Evolutionary conservation across 1,284 basidiomycete genomes (phyloP), one percentile per base, ranked within the genome.

Genomic region (Schizophyllum commune): DNA sequence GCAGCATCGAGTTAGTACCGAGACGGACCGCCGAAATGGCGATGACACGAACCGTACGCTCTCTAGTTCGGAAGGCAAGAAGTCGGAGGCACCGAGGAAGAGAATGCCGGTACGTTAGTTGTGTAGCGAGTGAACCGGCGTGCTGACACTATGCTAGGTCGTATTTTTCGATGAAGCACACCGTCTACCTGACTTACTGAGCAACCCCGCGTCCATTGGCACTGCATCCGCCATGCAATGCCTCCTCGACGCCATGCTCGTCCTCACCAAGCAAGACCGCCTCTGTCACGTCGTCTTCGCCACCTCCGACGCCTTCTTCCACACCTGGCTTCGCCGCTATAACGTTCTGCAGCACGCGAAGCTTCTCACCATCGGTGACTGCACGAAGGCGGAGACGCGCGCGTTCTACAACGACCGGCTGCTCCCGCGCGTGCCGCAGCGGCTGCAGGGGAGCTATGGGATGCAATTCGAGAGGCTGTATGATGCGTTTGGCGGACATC

Each of bases 161-260:
- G 81, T 92, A 62, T 88, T 92, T 69, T 83, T 93, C 62, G 91
- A 92, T 66, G 91, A 92, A 70, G 89, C 90, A 1, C 90, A 92
- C 69, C 89, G 88, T 69, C 73, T 91, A 89, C 89, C 70, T 60
- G 84, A 58, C 39, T 51, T 55, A 58, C 22, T 59, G 34, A 61
- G 47, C 62, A 90, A 88, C 20, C 87, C 88, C 1, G 79, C 84
- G 1, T 77, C 92, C 60, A 89, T 92, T 52, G 84, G 87, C 65
- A 89, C 88, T 0, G 79, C 79, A 4, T 88, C 89, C 53, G 83
- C 89, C 4, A 89, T 93, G 87, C 92, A 91, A 70, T 87, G 84
- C 64, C 74, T 93, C 7, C 79, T 93, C 32, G 91, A 92, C 67
- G 88, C 89, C 6, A 89, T 92, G 82, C 82, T 92, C 19, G 91